Evolutionary conservation across 345 rosid genomes (phyloP), one percentile per base, ranked within the genome.

Genomic region (Gossypium bickii): DNA sequence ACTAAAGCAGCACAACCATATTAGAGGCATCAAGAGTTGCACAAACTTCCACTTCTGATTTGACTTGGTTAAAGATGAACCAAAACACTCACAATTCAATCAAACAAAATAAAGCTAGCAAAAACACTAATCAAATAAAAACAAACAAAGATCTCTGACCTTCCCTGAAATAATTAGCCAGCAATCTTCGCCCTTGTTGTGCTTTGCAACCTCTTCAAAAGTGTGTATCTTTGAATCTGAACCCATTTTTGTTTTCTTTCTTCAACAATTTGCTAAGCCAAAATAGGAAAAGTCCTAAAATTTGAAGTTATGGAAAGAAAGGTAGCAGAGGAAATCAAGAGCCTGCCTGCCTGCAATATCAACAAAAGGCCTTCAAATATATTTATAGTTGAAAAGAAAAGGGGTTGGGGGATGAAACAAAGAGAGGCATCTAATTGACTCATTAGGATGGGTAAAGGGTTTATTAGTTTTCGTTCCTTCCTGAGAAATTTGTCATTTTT

Each of bases 81-180:
- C 3, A 17, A 17, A 1, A 4, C 3, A 41, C 49, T 9, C 47
- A 64, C 11, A 5, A 20, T n/a, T 64, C 49, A 41, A 62, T 1
- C 20, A 25, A 60, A 10, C 44, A 62, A 17, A 34, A 34, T 2
- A 60, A 34, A 34, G 41, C 7, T 34, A 34, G 4, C 12, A 57
- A 8, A 52, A n/a, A 12, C 12, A 43, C 2, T 49, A 58, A 66
- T 25, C 43, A 29, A 66, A 57, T 60, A 13, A 18, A 16, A 2
- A 24, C 29, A 22, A 70, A 16, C 45, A 55, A 22, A 66, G 49
- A 80, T 85, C 79, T 82, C 91, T 77, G 72, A 94, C 98, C 98
- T 94, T 94, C 38, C 92, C 96, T 58, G 91, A 76, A 49, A 94
- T 87, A 59, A 94, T 73, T 74, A 94, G 87, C 98, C 98, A 94